A percentile compares a stretch with the other conserved stretches of the same genome.
These are phyloP conservation scores for Helminthosporium solani DNA, from an alignment of 2,329 filamentous ascomycete genomes.

Conservation along the genomic window DNA sequence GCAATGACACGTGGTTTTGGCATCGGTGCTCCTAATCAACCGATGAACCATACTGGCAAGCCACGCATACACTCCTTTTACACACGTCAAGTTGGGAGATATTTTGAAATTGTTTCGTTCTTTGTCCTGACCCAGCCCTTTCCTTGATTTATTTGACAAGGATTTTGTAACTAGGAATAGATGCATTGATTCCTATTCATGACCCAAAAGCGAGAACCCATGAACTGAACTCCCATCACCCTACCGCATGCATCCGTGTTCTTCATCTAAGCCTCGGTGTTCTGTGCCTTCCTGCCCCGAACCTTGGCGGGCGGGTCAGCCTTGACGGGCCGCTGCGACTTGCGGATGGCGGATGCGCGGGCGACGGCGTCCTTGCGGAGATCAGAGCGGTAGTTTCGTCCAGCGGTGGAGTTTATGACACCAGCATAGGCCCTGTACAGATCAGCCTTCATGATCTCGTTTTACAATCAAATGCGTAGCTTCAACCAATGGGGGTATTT, in stretches of 20 bases:
- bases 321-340: conserved; percentile 78
- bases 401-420: conserved; percentile 79
- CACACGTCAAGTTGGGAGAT: neutral
- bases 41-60: too few relatives aligned
- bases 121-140: neutral
- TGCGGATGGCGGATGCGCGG: conserved; percentile 82
- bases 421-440: conserved; percentile 74
- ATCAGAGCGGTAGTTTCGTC: conserved; percentile 73
- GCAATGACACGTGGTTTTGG: too few relatives aligned
- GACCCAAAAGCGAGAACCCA: conserved; percentile 8
- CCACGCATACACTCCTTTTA: too few relatives aligned
- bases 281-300: conserved; percentile 76
- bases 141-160: neutral
- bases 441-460: too few relatives aligned
- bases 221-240: conserved; percentile 10
- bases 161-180: neutral
- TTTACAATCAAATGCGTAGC: too few relatives aligned
- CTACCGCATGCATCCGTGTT: conserved; percentile 5
- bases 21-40: too few relatives aligned
- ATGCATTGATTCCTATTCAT: conserved; percentile 2
- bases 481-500: too few relatives aligned
- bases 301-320: conserved; percentile 70
- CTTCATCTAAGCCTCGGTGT: conserved; percentile 42
- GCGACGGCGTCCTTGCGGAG: conserved; percentile 67
- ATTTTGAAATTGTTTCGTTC: neutral